Percentiles rank a stretch among this genome's conserved stretches.
phyloP scores from a whole-genome alignment of 768 basidiomycete genomes.

The Pluteus cervinus region DNA sequence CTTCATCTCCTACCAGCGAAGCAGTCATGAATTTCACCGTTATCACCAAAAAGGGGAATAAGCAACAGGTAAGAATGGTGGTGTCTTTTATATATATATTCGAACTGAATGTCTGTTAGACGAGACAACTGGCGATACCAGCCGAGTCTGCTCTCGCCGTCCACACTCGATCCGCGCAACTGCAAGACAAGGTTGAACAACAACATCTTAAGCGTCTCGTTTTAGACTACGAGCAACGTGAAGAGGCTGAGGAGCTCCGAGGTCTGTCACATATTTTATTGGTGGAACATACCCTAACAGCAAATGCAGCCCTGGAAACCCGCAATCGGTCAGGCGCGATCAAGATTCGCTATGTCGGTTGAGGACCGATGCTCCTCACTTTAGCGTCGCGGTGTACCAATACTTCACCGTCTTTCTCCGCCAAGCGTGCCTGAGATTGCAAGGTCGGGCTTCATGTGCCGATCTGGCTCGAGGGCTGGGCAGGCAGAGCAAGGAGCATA shows the following conservation, averaged over 20 bases:
- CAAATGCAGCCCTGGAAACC: slow-evolving; percentile 52
- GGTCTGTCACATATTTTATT: slow-evolving; percentile 30
- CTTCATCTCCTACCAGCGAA: slow-evolving; percentile 21
- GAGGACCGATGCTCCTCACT: slow-evolving; percentile 14
- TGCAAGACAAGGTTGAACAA: slow-evolving; percentile 94
- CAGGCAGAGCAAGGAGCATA: too few relatives aligned
- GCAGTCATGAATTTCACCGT: slow-evolving; percentile 88
- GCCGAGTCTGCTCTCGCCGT: slow-evolving; percentile 82
- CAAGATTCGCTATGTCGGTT: slow-evolving; percentile 77
- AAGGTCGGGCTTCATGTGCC: too few relatives aligned
- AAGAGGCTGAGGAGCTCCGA: slow-evolving; percentile 80
- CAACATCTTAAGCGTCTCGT: slow-evolving; percentile 96
- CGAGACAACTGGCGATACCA: slow-evolving; percentile 85
- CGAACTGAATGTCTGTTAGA: slow-evolving; percentile 32
- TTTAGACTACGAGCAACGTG: slow-evolving; percentile 84
- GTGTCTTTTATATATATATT: background rate
- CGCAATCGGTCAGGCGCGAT: slow-evolving; percentile 62
- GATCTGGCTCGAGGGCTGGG: too few relatives aligned
- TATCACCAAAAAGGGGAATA: slow-evolving; percentile 89
- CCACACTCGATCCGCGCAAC: slow-evolving; percentile 85
- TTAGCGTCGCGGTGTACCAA: slow-evolving; percentile 3
- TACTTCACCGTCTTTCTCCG: too few relatives aligned
- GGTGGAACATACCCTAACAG: slow-evolving; percentile 3
- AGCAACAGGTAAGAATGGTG: slow-evolving; percentile 65
- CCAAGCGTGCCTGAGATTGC: too few relatives aligned